phyloP scores from a whole-genome alignment of 2,329 filamentous ascomycete genomes.

The Cytospora mali region DNA sequence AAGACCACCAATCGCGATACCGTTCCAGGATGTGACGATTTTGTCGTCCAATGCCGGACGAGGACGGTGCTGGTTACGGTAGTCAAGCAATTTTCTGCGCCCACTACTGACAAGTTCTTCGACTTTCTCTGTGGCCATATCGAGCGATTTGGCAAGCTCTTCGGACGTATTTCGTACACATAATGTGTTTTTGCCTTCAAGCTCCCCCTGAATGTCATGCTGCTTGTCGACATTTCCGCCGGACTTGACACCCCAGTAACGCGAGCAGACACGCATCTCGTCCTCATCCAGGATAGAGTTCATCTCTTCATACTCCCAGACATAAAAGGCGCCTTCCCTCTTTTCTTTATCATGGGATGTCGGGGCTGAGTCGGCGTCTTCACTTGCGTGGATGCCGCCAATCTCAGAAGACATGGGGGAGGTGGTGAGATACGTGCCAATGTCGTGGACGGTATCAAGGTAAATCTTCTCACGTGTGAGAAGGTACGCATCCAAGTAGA shows the following conservation, averaged over 20 bases:
- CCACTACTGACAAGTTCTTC: slow-evolving; percentile 65
- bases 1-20: slow-evolving; percentile 76
- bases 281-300: slow-evolving; percentile 65
- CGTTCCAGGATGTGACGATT: slow-evolving; percentile 83
- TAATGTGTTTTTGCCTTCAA: slow-evolving; percentile 84
- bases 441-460: slow-evolving; percentile 52
- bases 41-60: slow-evolving; percentile 81
- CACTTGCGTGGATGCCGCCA: slow-evolving; percentile 80
- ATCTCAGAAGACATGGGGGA: slow-evolving; percentile 65
- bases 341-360: slow-evolving; percentile 71
- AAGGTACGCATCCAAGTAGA: slow-evolving; percentile 81
- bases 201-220: slow-evolving; percentile 84
- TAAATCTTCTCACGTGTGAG: slow-evolving; percentile 59
- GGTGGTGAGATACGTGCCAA: slow-evolving; percentile 67
- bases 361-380: slow-evolving; percentile 80
- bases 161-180: slow-evolving; percentile 66
- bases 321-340: slow-evolving; percentile 84
- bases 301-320: slow-evolving; percentile 84
- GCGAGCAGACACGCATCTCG: slow-evolving; percentile 70
- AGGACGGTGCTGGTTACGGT: slow-evolving; percentile 71
- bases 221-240: slow-evolving; percentile 79
- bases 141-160: slow-evolving; percentile 71
- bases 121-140: slow-evolving; percentile 67
- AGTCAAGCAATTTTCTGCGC: slow-evolving; percentile 65
- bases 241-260: slow-evolving; percentile 76